Conservation (phyloP, 768 basidiomycete species). For the Termitomyces sp. region DNA sequence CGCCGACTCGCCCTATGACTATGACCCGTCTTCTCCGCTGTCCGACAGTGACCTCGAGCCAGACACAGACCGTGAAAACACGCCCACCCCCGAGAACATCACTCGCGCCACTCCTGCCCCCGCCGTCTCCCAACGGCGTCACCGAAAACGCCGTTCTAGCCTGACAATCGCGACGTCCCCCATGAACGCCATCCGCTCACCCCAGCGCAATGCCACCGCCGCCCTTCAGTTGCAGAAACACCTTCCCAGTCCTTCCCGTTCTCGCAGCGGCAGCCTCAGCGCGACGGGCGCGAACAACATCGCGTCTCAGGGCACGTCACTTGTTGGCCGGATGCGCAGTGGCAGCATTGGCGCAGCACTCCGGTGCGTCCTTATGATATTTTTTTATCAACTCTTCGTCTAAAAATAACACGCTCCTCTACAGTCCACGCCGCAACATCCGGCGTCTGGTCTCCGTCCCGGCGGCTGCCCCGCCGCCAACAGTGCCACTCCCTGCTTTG, state of each 20-base stretch:
- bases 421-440: slow-evolving; percentile 35
- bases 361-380: slow-evolving; percentile 17
- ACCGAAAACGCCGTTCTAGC: slow-evolving; percentile 61
- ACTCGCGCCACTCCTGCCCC: neutral
- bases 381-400: neutral
- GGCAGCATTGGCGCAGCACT: slow-evolving; percentile 41
- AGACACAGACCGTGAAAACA: slow-evolving; percentile 19
- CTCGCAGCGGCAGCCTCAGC: slow-evolving; percentile 43
- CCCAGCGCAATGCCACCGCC: slow-evolving; percentile 42
- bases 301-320: slow-evolving; percentile 30
- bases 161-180: slow-evolving; percentile 50
- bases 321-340: slow-evolving; percentile 51
- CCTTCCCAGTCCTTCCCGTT: slow-evolving; percentile 33
- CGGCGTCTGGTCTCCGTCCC: slow-evolving; percentile 28
- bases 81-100: slow-evolving; percentile 17
- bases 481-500: slow-evolving; percentile 33
- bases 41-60: slow-evolving; percentile 31
- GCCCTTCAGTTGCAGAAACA: slow-evolving; percentile 49
- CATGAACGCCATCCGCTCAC: slow-evolving; percentile 54
- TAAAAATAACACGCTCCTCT: slow-evolving; percentile 2
- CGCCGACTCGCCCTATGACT: neutral
- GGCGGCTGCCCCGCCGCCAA: slow-evolving; percentile 35
- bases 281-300: slow-evolving; percentile 10
- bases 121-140: slow-evolving; percentile 26
- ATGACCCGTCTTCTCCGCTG: slow-evolving; percentile 17